These are phyloP conservation scores for Solanum habrochaites DNA, from an alignment of 257 asterid species.

Conservation along the genomic window DNA sequence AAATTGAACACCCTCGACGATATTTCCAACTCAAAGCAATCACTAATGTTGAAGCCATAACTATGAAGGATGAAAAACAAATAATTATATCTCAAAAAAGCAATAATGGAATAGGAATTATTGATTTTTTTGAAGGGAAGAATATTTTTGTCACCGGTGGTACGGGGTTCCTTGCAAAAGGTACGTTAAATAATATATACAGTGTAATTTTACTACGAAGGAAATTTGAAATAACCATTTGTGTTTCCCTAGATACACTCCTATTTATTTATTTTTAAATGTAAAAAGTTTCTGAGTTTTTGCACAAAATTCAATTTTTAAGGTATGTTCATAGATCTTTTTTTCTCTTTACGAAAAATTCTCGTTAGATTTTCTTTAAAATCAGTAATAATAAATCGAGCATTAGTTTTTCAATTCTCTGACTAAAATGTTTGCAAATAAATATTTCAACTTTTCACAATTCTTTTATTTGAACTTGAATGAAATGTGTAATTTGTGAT, in stretches of 20 bases:
- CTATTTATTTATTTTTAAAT: too few species aligned
- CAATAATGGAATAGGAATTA: background rate
- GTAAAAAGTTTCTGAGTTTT: too few species aligned
- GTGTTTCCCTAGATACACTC: background rate
- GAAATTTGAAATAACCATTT: background rate
- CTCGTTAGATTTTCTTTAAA: too few species aligned
- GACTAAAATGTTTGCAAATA: too few species aligned
- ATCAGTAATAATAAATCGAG: too few species aligned
- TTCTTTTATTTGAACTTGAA: too few species aligned
- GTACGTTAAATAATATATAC: background rate
- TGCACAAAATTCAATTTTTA: too few species aligned
- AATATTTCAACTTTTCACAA: too few species aligned
- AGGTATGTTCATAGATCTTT: too few species aligned
- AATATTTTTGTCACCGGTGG: constrained; percentile 55
- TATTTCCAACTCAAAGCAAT: background rate
- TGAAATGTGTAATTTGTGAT: too few species aligned
- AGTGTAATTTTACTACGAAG: background rate
- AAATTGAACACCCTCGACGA: background rate
- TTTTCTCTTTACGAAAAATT: too few species aligned
- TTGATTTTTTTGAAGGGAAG: constrained; percentile 32
- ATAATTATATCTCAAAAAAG: background rate
- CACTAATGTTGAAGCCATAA: background rate
- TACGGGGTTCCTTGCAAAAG: constrained; percentile 68
- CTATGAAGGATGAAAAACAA: background rate
- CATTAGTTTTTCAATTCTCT: too few species aligned